Evolutionary conservation across 148 eudicot species (phyloP).

Genomic region (Chenopodium album): DNA sequence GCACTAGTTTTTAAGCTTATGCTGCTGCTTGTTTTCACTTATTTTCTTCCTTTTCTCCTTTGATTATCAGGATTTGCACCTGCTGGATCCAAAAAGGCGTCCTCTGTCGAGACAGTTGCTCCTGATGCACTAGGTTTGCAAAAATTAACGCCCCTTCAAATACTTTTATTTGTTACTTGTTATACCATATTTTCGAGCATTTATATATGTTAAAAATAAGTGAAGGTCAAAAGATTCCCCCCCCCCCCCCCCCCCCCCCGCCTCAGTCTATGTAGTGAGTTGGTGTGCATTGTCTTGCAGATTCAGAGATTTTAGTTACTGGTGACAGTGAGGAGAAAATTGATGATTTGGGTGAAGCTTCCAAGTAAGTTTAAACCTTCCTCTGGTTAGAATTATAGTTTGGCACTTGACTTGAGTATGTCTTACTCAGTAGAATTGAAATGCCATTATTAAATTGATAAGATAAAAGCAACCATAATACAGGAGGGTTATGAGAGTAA

Average conservation of each 20-base stretch:
- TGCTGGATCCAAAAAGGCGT: conserved; percentile 45
- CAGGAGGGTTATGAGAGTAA: too few relatives aligned
- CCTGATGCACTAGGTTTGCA: conserved; percentile 51
- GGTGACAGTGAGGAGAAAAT: conserved; percentile 38
- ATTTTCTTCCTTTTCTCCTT: conserved; percentile 14
- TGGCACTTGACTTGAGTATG: not conserved
- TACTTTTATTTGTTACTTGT: not conserved
- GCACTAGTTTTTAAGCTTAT: not conserved
- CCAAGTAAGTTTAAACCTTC: conserved; percentile 39
- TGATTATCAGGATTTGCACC: conserved; percentile 61
- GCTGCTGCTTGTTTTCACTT: conserved; percentile 5
- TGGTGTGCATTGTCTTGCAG: conserved; percentile 16
- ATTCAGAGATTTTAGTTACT: conserved; percentile 34
- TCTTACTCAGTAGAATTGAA: not conserved
- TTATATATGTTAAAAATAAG: not conserved
- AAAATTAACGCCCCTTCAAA: not conserved
- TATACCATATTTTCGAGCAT: not conserved
- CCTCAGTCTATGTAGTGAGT: not conserved
- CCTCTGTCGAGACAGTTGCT: conserved; percentile 39
- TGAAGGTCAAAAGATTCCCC: not conserved
- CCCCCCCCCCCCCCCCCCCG: too few relatives aligned
- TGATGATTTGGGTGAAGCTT: conserved; percentile 38
- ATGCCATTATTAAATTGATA: not conserved
- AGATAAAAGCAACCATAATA: too few relatives aligned
- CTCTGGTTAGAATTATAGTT: conserved; percentile 8